phyloP scores from a whole-genome alignment of 441 rosid species.

The Flueggea neowawraea region DNA sequence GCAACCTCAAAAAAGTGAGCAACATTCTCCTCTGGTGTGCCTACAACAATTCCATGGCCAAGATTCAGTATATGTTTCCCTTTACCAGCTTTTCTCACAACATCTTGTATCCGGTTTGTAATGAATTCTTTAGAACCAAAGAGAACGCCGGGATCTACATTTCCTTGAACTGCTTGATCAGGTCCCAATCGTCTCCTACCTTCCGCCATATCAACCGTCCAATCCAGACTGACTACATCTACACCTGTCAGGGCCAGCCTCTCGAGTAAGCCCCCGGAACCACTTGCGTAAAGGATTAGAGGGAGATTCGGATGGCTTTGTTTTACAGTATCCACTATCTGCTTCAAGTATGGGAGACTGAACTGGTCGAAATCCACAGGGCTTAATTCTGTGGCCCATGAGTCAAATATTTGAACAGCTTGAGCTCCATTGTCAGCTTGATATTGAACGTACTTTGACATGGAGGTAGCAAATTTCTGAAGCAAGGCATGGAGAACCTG shows the following conservation, averaged over 20 bases:
- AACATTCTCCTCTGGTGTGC: conserved; percentile 94
- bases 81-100: conserved; percentile 86
- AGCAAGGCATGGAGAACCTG: conserved; percentile 90
- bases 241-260: conserved; percentile 81
- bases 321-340: conserved; percentile 79
- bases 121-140: conserved; percentile 89
- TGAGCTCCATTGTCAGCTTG: conserved; percentile 93
- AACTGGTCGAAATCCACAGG: conserved; percentile 93
- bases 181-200: conserved; percentile 80
- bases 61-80: conserved; percentile 88
- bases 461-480: conserved; percentile 77
- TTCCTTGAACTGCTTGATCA: conserved; percentile 84
- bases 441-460: conserved; percentile 78
- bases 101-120: conserved; percentile 74
- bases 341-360: conserved; percentile 86
- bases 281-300: conserved; percentile 83
- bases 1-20: conserved; percentile 95
- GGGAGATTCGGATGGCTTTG: conserved; percentile 90
- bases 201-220: conserved; percentile 99
- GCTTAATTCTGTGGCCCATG: conserved; percentile 98
- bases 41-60: conserved; percentile 95
- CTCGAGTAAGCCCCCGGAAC: conserved; percentile 93
- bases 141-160: conserved; percentile 88
- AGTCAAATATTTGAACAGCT: conserved; percentile 96
- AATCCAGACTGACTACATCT: conserved; percentile 96